Evolutionary conservation across 2,329 filamentous ascomycete species (phyloP), one percentile per base, ranked within the genome.

Genomic region (Beauveria pseudobassiana): DNA sequence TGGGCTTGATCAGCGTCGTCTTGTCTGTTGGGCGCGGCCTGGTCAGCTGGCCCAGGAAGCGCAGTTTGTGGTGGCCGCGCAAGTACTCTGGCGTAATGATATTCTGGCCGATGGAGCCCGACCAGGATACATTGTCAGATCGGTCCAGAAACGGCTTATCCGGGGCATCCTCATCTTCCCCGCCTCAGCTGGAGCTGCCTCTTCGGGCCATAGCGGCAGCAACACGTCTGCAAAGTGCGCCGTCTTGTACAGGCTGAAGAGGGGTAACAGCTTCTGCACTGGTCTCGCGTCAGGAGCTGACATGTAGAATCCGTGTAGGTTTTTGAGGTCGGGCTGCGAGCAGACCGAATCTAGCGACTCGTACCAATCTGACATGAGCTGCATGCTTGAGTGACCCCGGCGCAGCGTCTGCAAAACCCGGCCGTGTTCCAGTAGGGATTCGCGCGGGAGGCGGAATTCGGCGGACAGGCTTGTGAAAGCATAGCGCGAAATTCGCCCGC

Each of bases 241-340:
- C 1, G 87, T 84, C 67, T 91, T 91, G 54, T 85, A 87, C 62
- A 89, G 82, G 64, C 89, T 89, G 74, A 95, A 95, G 12, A 95
- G 77, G 0, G 91, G 91, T 2, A 89, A 74, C 4, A 95, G 78
- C 22, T 87, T 79, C 64, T 84, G 81, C 1, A 87, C 82, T 0
- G 86, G 82, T 54, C 84, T 82, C 64, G 85, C 78, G 0, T 82
- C 78, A 8, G 87, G 82, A 0, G 87, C 83, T 0, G 83, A 85
- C 46, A 89, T 78, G 70, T 90, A 85, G 68, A 93, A 85, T 48
- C 89, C 88, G 67, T 93, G 90, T 1, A 93, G 78, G 64, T 87
- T 80, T 30, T 85, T 82, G 38, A 93, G 77, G 65, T 95, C 91
- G 1, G 91, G 88, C 69, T 95, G 90, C 63, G 88, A 83, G 70